These are phyloP conservation scores for Yamadazyma sp. DNA, from an alignment of 805 yeast species.

Conservation along the genomic window DNA sequence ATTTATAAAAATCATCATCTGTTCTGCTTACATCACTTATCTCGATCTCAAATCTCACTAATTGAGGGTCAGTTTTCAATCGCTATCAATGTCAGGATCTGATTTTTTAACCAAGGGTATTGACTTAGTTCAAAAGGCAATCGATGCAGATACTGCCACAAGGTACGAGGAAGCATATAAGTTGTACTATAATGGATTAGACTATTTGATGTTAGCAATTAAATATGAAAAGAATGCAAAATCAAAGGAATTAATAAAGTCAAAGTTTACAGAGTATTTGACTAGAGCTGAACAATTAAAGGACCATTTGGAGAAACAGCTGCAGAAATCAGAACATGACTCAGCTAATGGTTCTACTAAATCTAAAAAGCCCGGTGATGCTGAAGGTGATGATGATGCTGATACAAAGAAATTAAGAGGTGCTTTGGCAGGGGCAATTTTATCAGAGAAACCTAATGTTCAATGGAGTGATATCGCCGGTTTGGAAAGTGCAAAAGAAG, in stretches of 20 bases:
- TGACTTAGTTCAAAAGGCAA: slow-evolving; percentile 89
- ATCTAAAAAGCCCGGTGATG: slow-evolving; percentile 46
- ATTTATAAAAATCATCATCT: too few species aligned
- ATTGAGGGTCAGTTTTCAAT: too few species aligned
- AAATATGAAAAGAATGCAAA: slow-evolving; percentile 88
- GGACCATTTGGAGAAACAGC: slow-evolving; percentile 73
- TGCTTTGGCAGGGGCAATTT: slow-evolving; percentile 87
- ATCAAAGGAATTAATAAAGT: slow-evolving; percentile 82
- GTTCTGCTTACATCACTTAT: too few species aligned
- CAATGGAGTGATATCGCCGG: slow-evolving; percentile 97
- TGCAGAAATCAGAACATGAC: slow-evolving; percentile 50
- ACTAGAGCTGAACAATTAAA: slow-evolving; percentile 92
- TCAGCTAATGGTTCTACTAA: slow-evolving; percentile 58
- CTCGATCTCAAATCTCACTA: too few species aligned
- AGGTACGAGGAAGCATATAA: slow-evolving; percentile 93
- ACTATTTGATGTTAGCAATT: slow-evolving; percentile 91
- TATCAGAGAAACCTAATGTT: slow-evolving; percentile 89
- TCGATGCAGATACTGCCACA: slow-evolving; percentile 88
- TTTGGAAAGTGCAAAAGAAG: slow-evolving; percentile 90
- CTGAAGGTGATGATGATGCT: slow-evolving; percentile 51
- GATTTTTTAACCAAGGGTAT: slow-evolving; percentile 95
- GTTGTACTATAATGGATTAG: slow-evolving; percentile 87
- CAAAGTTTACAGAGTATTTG: slow-evolving; percentile 87
- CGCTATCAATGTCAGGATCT: slow-evolving; percentile 10
- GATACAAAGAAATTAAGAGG: slow-evolving; percentile 88